Evolutionary conservation across 2,329 filamentous ascomycete species (phyloP).

Genomic region (Alternaria sp.): DNA sequence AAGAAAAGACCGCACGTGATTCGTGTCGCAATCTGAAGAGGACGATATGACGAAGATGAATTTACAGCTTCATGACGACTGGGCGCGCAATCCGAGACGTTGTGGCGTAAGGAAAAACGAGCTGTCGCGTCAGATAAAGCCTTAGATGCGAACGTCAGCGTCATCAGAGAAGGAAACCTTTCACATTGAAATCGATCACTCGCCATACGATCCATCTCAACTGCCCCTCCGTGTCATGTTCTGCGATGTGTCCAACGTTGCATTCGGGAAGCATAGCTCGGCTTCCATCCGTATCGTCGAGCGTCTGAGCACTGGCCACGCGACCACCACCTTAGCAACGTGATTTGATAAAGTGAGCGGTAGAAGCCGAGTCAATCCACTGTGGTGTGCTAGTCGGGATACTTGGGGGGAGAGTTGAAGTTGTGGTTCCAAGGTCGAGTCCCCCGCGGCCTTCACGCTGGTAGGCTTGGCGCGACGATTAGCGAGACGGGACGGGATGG

Average conservation of each 20-base stretch:
- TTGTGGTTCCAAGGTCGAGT: neutral
- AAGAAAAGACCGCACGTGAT: constrained; percentile 18
- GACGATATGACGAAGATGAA: constrained; percentile 6
- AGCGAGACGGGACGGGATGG: constrained; percentile 5
- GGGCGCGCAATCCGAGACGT: neutral
- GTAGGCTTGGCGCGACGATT: neutral
- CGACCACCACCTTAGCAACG: constrained; percentile 17
- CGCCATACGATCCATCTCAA: constrained; percentile 3
- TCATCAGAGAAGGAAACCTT: neutral
- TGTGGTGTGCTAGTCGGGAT: neutral
- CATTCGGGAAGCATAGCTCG: constrained; percentile 25
- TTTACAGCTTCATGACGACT: constrained; percentile 4
- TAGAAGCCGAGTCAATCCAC: constrained; percentile 14
- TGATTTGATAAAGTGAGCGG: constrained; percentile 21
- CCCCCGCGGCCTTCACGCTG: constrained; percentile 1
- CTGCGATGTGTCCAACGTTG: constrained; percentile 26
- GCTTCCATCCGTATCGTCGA: constrained; percentile 9
- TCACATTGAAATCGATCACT: neutral
- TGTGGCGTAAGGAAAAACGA: constrained; percentile 12
- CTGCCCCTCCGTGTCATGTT: constrained; percentile 11
- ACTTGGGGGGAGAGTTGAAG: neutral
- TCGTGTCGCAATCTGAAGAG: constrained; percentile 13
- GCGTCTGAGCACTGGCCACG: constrained; percentile 30
- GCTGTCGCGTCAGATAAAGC: constrained; percentile 9
- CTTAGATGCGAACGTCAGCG: neutral